A percentile compares a stretch with the other conserved stretches of the same genome.
These are phyloP conservation scores for Nemophila menziesii DNA, from an alignment of 257 asterid species.

Conservation along the genomic window DNA sequence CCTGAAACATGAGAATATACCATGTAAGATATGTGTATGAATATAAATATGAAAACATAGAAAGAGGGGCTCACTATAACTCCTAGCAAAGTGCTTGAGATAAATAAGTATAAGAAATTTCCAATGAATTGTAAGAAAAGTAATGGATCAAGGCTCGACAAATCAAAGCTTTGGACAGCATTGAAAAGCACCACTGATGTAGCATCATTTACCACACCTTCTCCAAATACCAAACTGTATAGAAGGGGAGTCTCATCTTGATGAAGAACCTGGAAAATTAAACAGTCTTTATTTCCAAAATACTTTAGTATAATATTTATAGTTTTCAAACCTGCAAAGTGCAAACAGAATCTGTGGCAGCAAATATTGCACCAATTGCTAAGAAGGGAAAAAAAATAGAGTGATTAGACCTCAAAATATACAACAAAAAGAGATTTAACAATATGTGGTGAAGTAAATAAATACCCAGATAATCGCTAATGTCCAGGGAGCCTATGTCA, in stretches of 20 bases:
- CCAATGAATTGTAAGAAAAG: slow-evolving; percentile 24
- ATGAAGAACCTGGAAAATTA: slow-evolving; percentile 27
- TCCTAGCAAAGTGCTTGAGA: slow-evolving; percentile 33
- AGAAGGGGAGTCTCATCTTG: slow-evolving; percentile 43
- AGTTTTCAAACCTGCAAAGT: slow-evolving; percentile 30
- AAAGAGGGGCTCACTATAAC: slow-evolving; percentile 18
- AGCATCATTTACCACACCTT: slow-evolving; percentile 43
- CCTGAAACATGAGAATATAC: slow-evolving; percentile 20
- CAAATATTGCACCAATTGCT: slow-evolving; percentile 40
- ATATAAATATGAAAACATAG: no score
- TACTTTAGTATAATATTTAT: neutral
- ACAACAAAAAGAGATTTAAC: neutral
- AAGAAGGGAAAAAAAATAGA: neutral
- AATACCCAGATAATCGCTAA: slow-evolving; percentile 42
- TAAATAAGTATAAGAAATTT: slow-evolving; percentile 28
- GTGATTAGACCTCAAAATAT: neutral
- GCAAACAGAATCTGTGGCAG: slow-evolving; percentile 46
- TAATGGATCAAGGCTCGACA: slow-evolving; percentile 13
- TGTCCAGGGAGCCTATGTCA: slow-evolving; percentile 20
- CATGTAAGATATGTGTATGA: no score
- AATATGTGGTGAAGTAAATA: neutral
- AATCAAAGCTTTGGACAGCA: slow-evolving; percentile 31
- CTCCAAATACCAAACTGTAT: slow-evolving; percentile 40
- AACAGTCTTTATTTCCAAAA: no score
- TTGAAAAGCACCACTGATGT: slow-evolving; percentile 44